Conservation (phyloP, 768 basidiomycete genomes). For the Lenzites betulinus region DNA sequence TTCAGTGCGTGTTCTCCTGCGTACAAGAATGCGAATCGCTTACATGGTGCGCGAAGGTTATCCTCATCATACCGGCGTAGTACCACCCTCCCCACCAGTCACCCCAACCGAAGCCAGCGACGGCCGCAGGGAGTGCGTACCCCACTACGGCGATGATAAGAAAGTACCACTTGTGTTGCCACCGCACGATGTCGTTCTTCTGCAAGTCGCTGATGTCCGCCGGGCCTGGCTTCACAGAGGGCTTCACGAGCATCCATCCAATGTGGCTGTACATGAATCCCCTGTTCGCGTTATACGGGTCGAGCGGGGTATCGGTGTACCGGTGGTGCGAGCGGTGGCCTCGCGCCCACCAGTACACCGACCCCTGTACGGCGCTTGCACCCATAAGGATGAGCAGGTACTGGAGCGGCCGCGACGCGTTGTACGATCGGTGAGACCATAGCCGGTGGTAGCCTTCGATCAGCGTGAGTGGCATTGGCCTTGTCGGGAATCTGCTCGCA, state of each 20-base stretch:
- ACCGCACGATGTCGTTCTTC: slow-evolving; percentile 47
- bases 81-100: slow-evolving; percentile 56
- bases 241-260: slow-evolving; percentile 56
- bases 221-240: slow-evolving; percentile 46
- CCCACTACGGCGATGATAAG: slow-evolving; percentile 45
- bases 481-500: slow-evolving; percentile 34
- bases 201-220: slow-evolving; percentile 53
- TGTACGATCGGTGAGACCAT: slow-evolving; percentile 59
- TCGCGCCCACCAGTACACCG: slow-evolving; percentile 59
- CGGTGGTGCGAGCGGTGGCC: slow-evolving; percentile 57
- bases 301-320: slow-evolving; percentile 56
- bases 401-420: slow-evolving; percentile 48
- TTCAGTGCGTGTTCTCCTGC: background rate
- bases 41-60: slow-evolving; percentile 55
- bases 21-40: slow-evolving; percentile 21
- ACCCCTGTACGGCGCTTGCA: slow-evolving; percentile 53
- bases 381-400: slow-evolving; percentile 48
- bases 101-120: slow-evolving; percentile 53
- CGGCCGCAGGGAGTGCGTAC: slow-evolving; percentile 46
- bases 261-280: slow-evolving; percentile 53
- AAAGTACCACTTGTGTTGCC: slow-evolving; percentile 55
- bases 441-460: slow-evolving; percentile 52
- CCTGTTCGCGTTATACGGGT: slow-evolving; percentile 56
- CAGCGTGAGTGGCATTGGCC: background rate
- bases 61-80: slow-evolving; percentile 50